Evolutionary conservation across 192 early-diverging fungal species (phyloP).

Genomic region (Coemansia reversa): DNA sequence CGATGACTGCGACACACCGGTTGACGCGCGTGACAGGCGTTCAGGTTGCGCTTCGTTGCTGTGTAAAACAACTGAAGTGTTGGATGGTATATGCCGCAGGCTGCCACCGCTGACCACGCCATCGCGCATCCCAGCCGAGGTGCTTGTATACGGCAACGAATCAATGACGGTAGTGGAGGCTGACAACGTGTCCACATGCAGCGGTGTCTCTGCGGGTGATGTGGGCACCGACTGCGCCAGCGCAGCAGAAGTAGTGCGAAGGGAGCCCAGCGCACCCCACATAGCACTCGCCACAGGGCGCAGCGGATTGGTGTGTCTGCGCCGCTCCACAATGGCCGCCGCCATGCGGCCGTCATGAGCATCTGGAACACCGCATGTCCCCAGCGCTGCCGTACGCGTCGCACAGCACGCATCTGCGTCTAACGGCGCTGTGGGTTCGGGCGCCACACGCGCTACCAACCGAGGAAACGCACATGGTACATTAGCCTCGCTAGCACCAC

Average conservation of each 20-base stretch:
- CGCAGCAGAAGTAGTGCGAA: not conserved
- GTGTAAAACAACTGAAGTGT: too few relatives aligned
- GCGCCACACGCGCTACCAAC: constrained; percentile 7
- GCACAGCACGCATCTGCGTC: not conserved
- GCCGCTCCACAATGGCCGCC: not conserved
- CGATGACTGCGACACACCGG: constrained; percentile 4
- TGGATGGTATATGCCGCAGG: not conserved
- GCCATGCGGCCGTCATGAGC: not conserved
- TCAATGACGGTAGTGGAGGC: not conserved
- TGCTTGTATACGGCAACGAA: not conserved
- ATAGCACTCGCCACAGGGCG: constrained; percentile 5
- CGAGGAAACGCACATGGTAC: constrained; percentile 17
- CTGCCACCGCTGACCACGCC: not conserved
- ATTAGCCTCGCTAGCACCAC: not conserved
- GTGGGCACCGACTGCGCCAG: constrained; percentile 10
- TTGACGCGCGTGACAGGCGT: not conserved
- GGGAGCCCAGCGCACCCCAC: constrained; percentile 1
- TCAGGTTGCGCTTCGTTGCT: not conserved
- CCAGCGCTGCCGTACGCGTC: not conserved
- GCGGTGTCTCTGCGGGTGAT: constrained; percentile 1
- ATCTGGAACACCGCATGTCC: not conserved
- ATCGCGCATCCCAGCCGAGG: too few relatives aligned
- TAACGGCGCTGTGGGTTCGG: constrained; percentile 21
- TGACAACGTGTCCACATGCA: not conserved
- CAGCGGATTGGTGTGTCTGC: not conserved